These are phyloP conservation scores for Onygenales sp. DNA, from an alignment of 2,329 filamentous ascomycete species.

Conservation along the genomic window DNA sequence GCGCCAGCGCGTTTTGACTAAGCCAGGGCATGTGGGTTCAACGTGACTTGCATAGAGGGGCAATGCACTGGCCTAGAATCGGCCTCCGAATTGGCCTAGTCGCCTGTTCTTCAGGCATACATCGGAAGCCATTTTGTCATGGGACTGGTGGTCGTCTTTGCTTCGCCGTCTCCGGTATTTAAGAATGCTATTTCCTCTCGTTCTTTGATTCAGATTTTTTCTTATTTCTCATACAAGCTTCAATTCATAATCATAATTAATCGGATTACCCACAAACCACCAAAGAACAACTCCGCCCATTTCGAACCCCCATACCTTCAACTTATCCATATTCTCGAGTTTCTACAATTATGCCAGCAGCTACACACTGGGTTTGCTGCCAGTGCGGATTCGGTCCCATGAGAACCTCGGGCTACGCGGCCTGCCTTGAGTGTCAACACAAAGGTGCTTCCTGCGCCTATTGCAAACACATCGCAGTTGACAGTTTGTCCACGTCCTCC, in stretches of 20 bases:
- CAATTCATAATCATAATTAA: background rate
- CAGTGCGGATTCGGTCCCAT: slow-evolving; percentile 24
- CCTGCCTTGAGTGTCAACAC: slow-evolving; percentile 20
- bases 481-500: slow-evolving; percentile 6
- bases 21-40: background rate
- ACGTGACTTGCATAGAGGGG: slow-evolving; percentile 1
- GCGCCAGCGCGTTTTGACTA: background rate
- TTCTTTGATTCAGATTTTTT: background rate
- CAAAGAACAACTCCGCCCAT: background rate
- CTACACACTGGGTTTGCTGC: slow-evolving; percentile 26
- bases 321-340: background rate
- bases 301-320: background rate
- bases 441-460: slow-evolving; percentile 3
- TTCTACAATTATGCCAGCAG: slow-evolving; percentile 12
- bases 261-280: background rate
- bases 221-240: background rate
- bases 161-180: background rate
- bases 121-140: background rate
- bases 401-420: slow-evolving; percentile 15
- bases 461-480: slow-evolving; percentile 9
- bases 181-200: background rate
- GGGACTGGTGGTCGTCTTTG: background rate
- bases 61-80: slow-evolving; percentile 3
- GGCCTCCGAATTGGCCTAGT: background rate
- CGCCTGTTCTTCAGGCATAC: slow-evolving; percentile 2